These are phyloP conservation scores for Botrytis cinerea DNA, from an alignment of 2,329 filamentous ascomycete genomes.

Conservation along the genomic window DNA sequence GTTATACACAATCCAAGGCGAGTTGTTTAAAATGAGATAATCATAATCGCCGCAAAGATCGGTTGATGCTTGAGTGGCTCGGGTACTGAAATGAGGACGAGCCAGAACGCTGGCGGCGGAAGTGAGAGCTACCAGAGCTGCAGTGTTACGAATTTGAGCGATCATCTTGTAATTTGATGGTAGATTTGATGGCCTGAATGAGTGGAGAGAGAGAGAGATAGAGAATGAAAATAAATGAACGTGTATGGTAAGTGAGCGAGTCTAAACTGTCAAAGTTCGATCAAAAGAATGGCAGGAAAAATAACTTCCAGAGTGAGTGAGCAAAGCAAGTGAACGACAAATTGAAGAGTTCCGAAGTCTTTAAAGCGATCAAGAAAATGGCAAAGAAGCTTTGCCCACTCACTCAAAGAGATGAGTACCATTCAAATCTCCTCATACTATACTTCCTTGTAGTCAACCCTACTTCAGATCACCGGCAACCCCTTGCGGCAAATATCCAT, in stretches of 20 bases:
- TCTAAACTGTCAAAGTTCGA: constrained; percentile 8
- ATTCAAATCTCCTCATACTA: neutral
- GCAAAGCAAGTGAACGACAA: neutral
- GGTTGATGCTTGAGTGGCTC: neutral
- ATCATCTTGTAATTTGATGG: neutral
- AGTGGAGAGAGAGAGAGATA: neutral
- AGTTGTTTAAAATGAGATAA: constrained; percentile 1
- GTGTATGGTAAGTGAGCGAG: neutral
- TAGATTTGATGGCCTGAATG: neutral
- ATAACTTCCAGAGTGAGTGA: neutral
- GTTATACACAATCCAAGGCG: constrained; percentile 6
- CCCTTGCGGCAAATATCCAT: neutral
- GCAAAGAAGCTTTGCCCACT: neutral
- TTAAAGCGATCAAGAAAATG: neutral
- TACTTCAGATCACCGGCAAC: neutral
- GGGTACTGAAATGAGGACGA: neutral
- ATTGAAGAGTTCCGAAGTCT: neutral
- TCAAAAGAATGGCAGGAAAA: constrained; percentile 11
- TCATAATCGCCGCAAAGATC: constrained; percentile 4
- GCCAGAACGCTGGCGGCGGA: neutral
- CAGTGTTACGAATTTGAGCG: neutral
- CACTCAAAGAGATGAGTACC: neutral
- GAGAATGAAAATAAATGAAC: neutral
- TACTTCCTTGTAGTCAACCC: neutral
- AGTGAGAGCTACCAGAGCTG: constrained; percentile 6